Evolutionary conservation across 768 basidiomycete genomes (phyloP), one percentile per base, ranked within the genome.

Genomic region (Mycena epipterygia): DNA sequence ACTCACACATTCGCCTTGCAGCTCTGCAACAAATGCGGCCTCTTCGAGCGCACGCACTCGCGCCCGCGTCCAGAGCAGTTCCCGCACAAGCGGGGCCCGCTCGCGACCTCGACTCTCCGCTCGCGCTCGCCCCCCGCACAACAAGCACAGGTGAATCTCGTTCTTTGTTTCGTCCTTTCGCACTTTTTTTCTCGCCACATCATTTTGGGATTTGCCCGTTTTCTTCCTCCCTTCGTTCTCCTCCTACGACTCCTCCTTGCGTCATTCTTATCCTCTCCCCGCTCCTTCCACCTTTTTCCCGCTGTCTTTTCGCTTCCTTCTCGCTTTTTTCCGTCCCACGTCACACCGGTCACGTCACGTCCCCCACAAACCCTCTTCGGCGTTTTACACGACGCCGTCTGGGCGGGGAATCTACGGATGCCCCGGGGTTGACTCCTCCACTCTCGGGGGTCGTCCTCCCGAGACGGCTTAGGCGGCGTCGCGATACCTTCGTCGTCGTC

Each of bases 21-120:
- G 86, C 81, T 89, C 29, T 89, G 88, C 79, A 89, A 89, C 84
- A 94, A 94, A 77, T 94, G n/a, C n/a, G n/a, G n/a, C n/a, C n/a
- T n/a, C n/a, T n/a, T 94, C 71, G 93, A 94, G 79, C 88, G 93
- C 48, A 94, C 93, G 0, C 93, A 94, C 79, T 92, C 91, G 17
- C 88, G 91, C 19, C 90, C 93, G 13, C 84, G 93, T 46, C 93
- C 93, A 0, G 92, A 93, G 71, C 93, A 93, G 74, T 94, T 94
- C 79, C 93, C 93, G 6, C 93, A 93, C 82, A 92, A 92, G 74
- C 87, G 93, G 42, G 92, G 92, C 0, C 91, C 92, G 0, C 82
- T 93, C 37, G 88, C 91, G 13, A 77, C 84, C 5, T 80, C 87
- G 3, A 82, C 86, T 25, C 80, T 89, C 60, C 84, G 85, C 71